A percentile compares a stretch with the other conserved stretches of the same genome.
phyloP scores from a whole-genome alignment of 2,329 filamentous ascomycete species.

The Bipolaris gigantea region DNA sequence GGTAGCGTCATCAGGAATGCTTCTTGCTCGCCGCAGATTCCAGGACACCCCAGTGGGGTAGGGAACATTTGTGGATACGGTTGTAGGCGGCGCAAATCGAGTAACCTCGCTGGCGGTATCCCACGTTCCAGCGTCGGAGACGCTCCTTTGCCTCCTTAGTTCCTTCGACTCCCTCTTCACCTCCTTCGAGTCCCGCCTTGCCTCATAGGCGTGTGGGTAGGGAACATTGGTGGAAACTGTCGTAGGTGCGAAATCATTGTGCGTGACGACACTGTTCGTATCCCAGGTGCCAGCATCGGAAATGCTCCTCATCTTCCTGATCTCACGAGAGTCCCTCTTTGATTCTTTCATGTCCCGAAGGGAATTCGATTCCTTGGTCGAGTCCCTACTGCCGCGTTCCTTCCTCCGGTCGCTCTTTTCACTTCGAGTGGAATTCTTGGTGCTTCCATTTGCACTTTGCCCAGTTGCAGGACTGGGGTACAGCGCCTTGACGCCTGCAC shows the following conservation, averaged over 20 bases:
- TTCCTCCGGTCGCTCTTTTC: constrained; percentile 24
- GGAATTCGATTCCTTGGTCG: constrained; percentile 19
- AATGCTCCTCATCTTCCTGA: constrained; percentile 16
- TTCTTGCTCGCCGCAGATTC: constrained; percentile 6
- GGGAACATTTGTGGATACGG: constrained; percentile 12
- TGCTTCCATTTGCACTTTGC: constrained; percentile 18
- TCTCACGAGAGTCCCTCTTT: constrained; percentile 10
- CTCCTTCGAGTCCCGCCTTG: constrained; percentile 13
- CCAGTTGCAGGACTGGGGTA: constrained; percentile 34
- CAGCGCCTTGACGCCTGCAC: constrained; percentile 44
- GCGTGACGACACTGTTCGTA: constrained; percentile 26
- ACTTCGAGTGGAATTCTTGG: constrained; percentile 21
- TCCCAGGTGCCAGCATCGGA: constrained; percentile 34
- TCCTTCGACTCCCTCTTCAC: constrained; percentile 12
- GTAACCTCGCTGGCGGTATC: constrained; percentile 10
- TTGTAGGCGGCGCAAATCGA: constrained; percentile 7
- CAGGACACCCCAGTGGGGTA: constrained; percentile 4
- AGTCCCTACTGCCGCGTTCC: constrained; percentile 20
- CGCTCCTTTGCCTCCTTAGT: constrained; percentile 6
- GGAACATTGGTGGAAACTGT: constrained; percentile 20
- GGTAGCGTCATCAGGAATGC: constrained; percentile 8
- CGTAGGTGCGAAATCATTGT: constrained; percentile 14
- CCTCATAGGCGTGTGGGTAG: constrained; percentile 5
- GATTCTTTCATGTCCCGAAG: constrained; percentile 10
- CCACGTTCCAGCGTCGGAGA: constrained; percentile 14